Base-by-base conservation (phyloP, 306 rosid genomes). In the Prunus dulcis region DNA sequence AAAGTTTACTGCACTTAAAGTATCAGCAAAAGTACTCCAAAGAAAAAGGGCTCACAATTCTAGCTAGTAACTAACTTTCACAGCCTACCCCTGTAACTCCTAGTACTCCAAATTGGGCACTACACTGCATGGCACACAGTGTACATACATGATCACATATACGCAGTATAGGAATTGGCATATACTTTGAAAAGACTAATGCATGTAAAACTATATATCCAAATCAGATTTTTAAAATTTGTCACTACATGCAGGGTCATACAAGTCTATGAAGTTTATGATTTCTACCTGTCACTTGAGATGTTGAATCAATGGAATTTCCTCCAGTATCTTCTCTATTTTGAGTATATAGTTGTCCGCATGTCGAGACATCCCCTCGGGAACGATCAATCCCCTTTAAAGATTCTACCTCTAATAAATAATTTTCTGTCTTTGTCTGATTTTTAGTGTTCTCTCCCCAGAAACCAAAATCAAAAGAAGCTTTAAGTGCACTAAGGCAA, bases 401-500 rank as follows among this genome's bases (percentile, higher is more conserved):
- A 68, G 84, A 82, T 82, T 84, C 83, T 76, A 57, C 68, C 84
- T 84, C 82, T 76, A 90, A 77, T 71, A 82, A 84, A 61, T 89
- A 88, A 91, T 90, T 88, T 81, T 84, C 85, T 88, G 88, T 92
- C 80, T 89, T 89, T 67, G 91, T 67, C 78, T 19, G 81, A 79
- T 52, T 79, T 87, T 82, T 91, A 79, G 76, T 51, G 67, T 84
- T 81, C 74, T 88, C 95, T 71, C 79, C 87, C 38, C 79, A 85
- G 65, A 78, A 80, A 71, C 87, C 88, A 75, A 76, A 92, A 81
- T 79, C 86, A 83, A 92, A 92, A 75, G 90, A 92, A 65, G 86
- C 56, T 80, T 86, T 88, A 75, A 95, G 84, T 47, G 89, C 89
- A 76, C 90, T 85, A 73, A 95, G 91, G 87, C 96, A 92, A 64